Evolutionary conservation across 176 grass and related monocot species (phyloP).

Genomic region (Lolium perenne): DNA sequence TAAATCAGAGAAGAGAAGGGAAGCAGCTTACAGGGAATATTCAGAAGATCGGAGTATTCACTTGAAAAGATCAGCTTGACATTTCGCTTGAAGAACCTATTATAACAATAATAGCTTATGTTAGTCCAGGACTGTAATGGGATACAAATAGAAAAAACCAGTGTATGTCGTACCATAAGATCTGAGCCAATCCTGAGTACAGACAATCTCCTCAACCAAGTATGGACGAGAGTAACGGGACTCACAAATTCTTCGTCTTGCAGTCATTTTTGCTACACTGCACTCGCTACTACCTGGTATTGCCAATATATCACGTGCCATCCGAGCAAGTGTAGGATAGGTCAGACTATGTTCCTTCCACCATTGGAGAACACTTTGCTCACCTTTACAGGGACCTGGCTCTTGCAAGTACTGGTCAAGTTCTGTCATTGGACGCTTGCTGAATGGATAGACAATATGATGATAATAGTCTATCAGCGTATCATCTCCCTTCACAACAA

Average conservation of each 20-base stretch:
- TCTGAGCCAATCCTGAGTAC: slow-evolving; percentile 38
- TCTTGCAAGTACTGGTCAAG: slow-evolving; percentile 41
- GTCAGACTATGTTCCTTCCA: slow-evolving; percentile 41
- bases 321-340: slow-evolving; percentile 29
- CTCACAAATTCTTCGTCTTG: slow-evolving; percentile 1
- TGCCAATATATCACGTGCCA: slow-evolving; percentile 45
- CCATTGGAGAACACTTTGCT: slow-evolving; percentile 37
- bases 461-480: neutral
- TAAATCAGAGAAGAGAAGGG: neutral
- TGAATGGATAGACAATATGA: neutral
- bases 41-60: neutral
- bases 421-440: slow-evolving; percentile 28
- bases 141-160: slow-evolving; percentile 20
- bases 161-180: slow-evolving; percentile 21
- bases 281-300: slow-evolving; percentile 19
- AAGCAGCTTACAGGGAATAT: slow-evolving; percentile 27
- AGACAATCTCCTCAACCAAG: neutral
- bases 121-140: slow-evolving; percentile 7
- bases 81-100: neutral
- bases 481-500: neutral
- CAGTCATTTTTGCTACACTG: slow-evolving; percentile 38
- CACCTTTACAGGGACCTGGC: neutral
- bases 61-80: neutral
- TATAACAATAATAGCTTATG: neutral
- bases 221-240: neutral